Conservation (phyloP, 202 grass and related monocot species). For the Elaeis oleifera region DNA sequence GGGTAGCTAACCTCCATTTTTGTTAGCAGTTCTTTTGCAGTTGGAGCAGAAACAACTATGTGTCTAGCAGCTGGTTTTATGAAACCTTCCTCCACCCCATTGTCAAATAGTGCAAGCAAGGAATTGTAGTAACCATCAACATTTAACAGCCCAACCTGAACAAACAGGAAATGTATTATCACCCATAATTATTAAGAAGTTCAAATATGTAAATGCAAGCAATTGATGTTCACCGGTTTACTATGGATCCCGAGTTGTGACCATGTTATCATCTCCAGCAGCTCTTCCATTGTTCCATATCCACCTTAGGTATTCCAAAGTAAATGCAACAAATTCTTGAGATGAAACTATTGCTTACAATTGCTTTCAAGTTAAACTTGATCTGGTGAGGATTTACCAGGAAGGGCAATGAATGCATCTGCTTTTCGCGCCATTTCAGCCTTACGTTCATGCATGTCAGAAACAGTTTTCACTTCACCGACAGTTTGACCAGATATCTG, state of each 20-base stretch:
- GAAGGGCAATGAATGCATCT: constrained; percentile 93
- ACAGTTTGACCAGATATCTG: constrained; percentile 93
- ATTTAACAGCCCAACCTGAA: constrained; percentile 85
- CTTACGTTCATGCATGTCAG: constrained; percentile 96
- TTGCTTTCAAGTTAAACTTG: background rate
- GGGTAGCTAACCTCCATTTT: constrained; percentile 74
- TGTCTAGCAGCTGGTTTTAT: constrained; percentile 73
- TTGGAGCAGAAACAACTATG: constrained; percentile 77
- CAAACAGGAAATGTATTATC: background rate
- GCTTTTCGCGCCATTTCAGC: constrained; percentile 75
- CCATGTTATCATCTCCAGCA: constrained; percentile 99
- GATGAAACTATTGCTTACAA: too few relatives aligned
- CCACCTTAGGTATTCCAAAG: constrained; percentile 45
- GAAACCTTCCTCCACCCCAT: constrained; percentile 75
- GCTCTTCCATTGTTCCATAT: constrained; percentile 98
- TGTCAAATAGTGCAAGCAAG: constrained; percentile 73
- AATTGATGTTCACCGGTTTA: constrained; percentile 59
- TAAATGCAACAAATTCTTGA: too few relatives aligned
- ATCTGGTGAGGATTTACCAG: constrained; percentile 42
- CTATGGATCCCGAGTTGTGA: constrained; percentile 95
- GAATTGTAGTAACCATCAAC: constrained; percentile 94
- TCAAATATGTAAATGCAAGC: background rate
- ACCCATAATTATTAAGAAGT: too few relatives aligned
- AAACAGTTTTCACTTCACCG: constrained; percentile 66
- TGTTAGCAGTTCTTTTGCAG: constrained; percentile 55